These are phyloP conservation scores for Ogataea allantospora DNA, from an alignment of 805 yeast genomes.

Conservation along the genomic window DNA sequence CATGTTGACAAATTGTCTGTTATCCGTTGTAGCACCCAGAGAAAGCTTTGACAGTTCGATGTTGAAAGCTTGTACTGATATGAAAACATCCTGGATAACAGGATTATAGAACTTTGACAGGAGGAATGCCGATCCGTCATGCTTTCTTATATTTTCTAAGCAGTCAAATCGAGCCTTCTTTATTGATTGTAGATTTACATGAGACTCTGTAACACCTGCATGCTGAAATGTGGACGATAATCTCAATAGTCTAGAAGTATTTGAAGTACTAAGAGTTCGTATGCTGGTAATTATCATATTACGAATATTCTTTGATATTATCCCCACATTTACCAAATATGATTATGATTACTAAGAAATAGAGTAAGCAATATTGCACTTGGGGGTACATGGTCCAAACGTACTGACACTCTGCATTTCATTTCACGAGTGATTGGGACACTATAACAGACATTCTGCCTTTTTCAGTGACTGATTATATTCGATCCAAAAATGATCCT, in stretches of 20 bases:
- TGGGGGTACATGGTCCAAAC: background rate
- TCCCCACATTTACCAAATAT: constrained; percentile 5
- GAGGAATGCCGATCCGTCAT: constrained; percentile 63
- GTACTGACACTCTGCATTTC: no score
- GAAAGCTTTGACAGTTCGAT: constrained; percentile 47
- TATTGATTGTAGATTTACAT: constrained; percentile 10
- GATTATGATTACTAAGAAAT: background rate
- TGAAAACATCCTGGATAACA: constrained; percentile 57
- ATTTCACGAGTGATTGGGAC: no score
- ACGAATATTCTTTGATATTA: background rate
- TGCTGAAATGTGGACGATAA: background rate
- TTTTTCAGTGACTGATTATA: no score
- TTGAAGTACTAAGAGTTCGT: background rate
- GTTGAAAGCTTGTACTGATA: constrained; percentile 66
- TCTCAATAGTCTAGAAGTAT: background rate
- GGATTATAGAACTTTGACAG: constrained; percentile 68
- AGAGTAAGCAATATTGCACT: background rate
- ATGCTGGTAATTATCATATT: background rate
- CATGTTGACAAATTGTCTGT: constrained; percentile 41
- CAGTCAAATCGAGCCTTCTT: constrained; percentile 45
- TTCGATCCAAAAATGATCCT: no score
- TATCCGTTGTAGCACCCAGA: constrained; percentile 27
- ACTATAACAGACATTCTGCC: no score
- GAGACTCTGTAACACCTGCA: background rate
- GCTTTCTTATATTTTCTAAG: constrained; percentile 40